Percentiles rank a stretch among this genome's conserved stretches.
Evolutionary conservation across 2,329 filamentous ascomycete species (phyloP).

Genomic region (Teratosphaeria pseudoeucalypti): DNA sequence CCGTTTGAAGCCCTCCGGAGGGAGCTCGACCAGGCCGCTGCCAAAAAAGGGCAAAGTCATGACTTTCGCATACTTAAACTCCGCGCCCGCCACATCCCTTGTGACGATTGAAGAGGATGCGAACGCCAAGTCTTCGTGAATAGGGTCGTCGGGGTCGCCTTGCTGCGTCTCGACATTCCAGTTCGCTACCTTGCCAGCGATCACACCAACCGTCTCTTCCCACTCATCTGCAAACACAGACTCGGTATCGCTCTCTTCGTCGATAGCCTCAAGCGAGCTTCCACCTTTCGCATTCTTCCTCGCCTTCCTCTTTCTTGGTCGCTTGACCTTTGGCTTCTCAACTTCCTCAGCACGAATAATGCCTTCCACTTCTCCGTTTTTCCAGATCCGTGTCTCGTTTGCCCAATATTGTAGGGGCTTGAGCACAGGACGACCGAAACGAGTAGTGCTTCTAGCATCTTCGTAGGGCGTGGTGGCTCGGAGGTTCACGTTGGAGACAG

Average conservation of each 20-base stretch:
- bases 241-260: conserved; percentile 40
- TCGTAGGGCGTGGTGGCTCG: conserved; percentile 30
- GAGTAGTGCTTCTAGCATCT: conserved; percentile 50
- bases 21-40: conserved; percentile 79
- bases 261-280: conserved; percentile 23
- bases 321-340: conserved; percentile 19
- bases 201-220: conserved; percentile 56
- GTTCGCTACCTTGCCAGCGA: conserved; percentile 52
- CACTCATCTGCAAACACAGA: conserved; percentile 53
- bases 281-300: conserved; percentile 19
- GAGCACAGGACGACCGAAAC: conserved; percentile 69
- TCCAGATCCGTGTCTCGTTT: conserved; percentile 66
- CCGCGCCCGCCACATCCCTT: conserved; percentile 50
- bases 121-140: conserved; percentile 48
- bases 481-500: conserved; percentile 26
- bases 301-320: conserved; percentile 26
- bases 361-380: conserved; percentile 60
- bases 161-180: conserved; percentile 34
- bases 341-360: conserved; percentile 64
- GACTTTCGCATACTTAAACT: conserved; percentile 83
- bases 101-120: conserved; percentile 47
- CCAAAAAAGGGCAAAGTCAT: conserved; percentile 78
- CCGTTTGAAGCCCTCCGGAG: conserved; percentile 71
- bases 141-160: conserved; percentile 28
- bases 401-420: conserved; percentile 77